Conservation (phyloP, 352 stramenopile species). For the Blastocystis sp. region DNA sequence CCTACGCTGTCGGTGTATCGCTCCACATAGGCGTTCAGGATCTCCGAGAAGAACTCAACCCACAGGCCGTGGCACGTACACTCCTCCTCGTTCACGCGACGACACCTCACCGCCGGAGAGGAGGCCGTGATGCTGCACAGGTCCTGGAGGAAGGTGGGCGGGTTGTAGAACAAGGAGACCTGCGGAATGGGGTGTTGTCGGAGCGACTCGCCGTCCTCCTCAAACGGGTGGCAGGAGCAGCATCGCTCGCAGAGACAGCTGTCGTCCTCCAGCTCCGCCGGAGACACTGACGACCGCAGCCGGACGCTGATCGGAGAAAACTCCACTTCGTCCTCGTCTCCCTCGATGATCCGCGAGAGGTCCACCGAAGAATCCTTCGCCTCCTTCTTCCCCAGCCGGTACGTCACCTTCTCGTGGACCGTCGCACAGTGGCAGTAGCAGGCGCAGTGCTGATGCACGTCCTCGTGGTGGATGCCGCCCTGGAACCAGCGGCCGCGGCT, state of each 20-base stretch:
- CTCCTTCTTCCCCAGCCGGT: neutral
- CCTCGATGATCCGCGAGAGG: neutral
- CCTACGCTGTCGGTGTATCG: neutral
- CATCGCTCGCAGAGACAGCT: neutral
- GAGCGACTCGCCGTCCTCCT: neutral
- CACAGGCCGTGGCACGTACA: neutral
- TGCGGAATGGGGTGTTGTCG: conserved; percentile 1
- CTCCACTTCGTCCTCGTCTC: neutral
- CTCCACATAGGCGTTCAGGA: conserved; percentile 6
- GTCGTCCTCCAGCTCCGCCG: neutral
- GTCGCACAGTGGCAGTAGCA: neutral
- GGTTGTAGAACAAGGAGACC: conserved; percentile 20
- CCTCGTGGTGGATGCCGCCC: conserved; percentile 20
- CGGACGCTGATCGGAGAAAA: neutral
- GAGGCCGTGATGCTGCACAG: conserved; percentile 21
- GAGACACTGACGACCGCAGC: neutral
- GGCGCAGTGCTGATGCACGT: neutral
- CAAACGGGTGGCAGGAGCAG: neutral
- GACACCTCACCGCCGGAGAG: neutral
- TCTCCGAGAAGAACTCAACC: conserved; percentile 24
- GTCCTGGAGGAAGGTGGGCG: conserved; percentile 15
- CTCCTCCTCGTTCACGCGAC: neutral
- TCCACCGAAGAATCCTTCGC: neutral
- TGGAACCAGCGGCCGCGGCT: conserved; percentile 19
- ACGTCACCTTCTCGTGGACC: neutral